Conservation (phyloP, 2,329 filamentous ascomycete genomes). For the Magnaporthales sp. region DNA sequence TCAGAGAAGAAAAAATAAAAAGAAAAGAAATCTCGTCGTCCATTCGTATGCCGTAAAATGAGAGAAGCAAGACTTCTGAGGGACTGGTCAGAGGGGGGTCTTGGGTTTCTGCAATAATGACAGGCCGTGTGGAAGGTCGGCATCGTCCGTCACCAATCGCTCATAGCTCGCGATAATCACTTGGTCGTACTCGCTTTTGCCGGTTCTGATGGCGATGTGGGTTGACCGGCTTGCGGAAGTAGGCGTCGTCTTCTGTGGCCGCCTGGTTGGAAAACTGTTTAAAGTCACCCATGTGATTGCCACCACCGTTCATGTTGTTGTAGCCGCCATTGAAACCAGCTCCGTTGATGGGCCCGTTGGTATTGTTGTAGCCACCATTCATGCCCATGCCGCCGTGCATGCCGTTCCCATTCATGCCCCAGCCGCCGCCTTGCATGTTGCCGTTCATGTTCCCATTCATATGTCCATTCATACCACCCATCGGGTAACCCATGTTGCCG, state of each 20-base stretch:
- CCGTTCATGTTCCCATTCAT: constrained; percentile 24
- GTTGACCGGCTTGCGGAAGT: constrained; percentile 93
- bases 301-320: constrained; percentile 11
- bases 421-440: constrained; percentile 5
- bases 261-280: constrained; percentile 40
- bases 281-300: constrained; percentile 25
- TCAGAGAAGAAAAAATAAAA: neutral
- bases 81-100: neutral
- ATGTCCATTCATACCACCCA: constrained; percentile 19
- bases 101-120: neutral
- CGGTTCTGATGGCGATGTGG: constrained; percentile 82
- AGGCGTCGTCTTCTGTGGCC: constrained; percentile 76
- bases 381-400: constrained; percentile 17
- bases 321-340: constrained; percentile 22
- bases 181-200: constrained; percentile 70
- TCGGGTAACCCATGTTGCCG: constrained; percentile 22
- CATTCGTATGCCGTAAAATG: neutral
- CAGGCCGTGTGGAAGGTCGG: neutral
- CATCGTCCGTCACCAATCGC: no score
- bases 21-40: neutral
- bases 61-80: neutral
- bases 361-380: constrained; percentile 23
- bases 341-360: constrained; percentile 21
- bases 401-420: constrained; percentile 19
- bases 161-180: constrained; percentile 81